Evolutionary conservation across 352 stramenopile genomes (phyloP), one percentile per base, ranked within the genome.

Genomic region (Phytophthora kernoviae): DNA sequence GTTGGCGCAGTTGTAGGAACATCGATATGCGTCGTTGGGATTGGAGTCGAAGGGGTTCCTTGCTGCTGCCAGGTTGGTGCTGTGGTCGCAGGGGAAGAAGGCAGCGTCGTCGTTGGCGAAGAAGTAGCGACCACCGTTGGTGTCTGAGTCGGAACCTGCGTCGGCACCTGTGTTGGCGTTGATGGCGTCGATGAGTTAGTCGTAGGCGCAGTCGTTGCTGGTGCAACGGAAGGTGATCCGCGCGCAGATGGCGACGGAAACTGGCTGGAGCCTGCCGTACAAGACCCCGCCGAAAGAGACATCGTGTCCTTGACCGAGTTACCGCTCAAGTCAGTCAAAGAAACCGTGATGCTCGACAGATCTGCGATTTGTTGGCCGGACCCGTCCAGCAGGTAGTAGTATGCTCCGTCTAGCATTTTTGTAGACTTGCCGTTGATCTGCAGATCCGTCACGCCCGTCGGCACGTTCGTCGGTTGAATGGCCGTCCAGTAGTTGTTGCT

Each of bases 301-400:
- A 88, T 64, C 8, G 62, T 84, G 40, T 84, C 77, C 30, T 69
- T 56, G 22, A 86, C 67, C 4, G 50, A 61, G 39, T 84, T 65
- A 9, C 69, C 79, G 30, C 58, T 60, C 7, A 77, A 50, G 18
- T 77, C 82, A 49, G 69, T 84, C 43, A 89, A 58, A 24, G 68
- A 74, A 24, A 84, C 62, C 21, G 53, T 65, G 36, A 83, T 60
- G 18, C 45, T 63, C 21, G 55, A 53, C 7, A 82, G 60, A 42
- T 83, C 76, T 0, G 62, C 62, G 44, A 69, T 48, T 11, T 43
- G 40, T 27, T 41, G 47, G 17, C 75, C 72, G 2, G 73, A 27
- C 11, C 75, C 75, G 32, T 88, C 72, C 9, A 85, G 43, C 18
- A 87, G 54, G 56, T 80, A 87, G 75, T 87, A 87, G 58, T 84